Conservation (phyloP, 2,329 filamentous ascomycete species). For the Cercospora sp. region DNA sequence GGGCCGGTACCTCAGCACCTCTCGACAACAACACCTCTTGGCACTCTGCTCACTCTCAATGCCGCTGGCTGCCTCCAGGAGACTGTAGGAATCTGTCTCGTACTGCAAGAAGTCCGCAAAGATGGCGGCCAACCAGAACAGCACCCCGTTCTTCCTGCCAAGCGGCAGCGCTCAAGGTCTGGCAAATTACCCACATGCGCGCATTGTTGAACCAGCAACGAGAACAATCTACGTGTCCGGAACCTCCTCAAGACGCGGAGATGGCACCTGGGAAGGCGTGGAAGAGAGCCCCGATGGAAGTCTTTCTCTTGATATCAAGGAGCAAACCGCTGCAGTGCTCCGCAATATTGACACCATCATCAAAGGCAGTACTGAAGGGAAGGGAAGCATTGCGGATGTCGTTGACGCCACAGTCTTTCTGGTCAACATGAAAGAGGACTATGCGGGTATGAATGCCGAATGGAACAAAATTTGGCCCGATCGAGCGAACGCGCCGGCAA, state of each 20-base stretch:
- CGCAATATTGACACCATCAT: constrained; percentile 23
- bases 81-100: neutral
- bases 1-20: neutral
- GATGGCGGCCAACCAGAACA: constrained; percentile 13
- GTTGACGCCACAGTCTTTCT: constrained; percentile 43
- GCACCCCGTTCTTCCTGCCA: constrained; percentile 14
- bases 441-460: constrained; percentile 50
- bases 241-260: constrained; percentile 20
- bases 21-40: neutral
- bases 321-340: constrained; percentile 23
- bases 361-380: constrained; percentile 17
- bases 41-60: neutral
- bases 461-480: constrained; percentile 49
- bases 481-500: constrained; percentile 42
- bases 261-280: constrained; percentile 24
- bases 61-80: neutral
- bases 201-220: constrained; percentile 11
- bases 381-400: constrained; percentile 21
- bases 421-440: constrained; percentile 46
- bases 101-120: neutral
- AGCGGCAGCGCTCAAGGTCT: constrained; percentile 21
- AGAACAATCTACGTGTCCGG: constrained; percentile 24
- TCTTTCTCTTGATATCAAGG: constrained; percentile 14
- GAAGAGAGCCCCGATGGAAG: constrained; percentile 10
- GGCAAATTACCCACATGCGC: constrained; percentile 22